Conservation (phyloP, 225 moss, liverwort and hornwort species). For the Bryum argenteum region DNA sequence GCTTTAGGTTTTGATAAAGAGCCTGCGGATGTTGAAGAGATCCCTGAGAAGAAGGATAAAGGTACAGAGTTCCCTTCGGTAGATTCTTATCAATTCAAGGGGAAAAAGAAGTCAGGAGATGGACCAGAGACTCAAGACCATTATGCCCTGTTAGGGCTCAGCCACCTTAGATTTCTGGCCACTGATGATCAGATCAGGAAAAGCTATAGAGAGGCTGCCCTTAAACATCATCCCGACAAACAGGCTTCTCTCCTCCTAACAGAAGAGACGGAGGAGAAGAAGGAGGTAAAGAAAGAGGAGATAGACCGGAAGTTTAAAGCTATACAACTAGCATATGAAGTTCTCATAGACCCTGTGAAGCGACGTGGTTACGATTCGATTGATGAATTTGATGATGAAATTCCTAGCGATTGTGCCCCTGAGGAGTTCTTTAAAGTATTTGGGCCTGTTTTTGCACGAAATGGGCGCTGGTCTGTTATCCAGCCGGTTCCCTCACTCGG, state of each 20-base stretch:
- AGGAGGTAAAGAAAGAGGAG: conserved; percentile 87
- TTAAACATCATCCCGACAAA: conserved; percentile 98
- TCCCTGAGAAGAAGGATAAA: conserved; percentile 72
- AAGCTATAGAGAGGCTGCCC: conserved; percentile 91
- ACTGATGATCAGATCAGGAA: conserved; percentile 98
- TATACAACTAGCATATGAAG: conserved; percentile 94
- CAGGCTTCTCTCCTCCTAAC: conserved; percentile 77
- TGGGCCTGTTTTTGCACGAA: conserved; percentile 87
- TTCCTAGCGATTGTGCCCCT: conserved; percentile 73
- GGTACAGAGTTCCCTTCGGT: conserved; percentile 59
- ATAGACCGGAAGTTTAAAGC: conserved; percentile 92
- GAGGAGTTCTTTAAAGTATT: conserved; percentile 89
- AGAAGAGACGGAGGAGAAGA: conserved; percentile 74
- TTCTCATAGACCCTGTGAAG: conserved; percentile 88
- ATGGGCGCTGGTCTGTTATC: conserved; percentile 83
- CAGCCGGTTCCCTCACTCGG: conserved; percentile 94
- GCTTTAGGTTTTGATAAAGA: conserved; percentile 55
- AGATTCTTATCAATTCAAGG: conserved; percentile 91
- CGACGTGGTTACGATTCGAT: conserved; percentile 87
- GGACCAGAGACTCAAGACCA: conserved; percentile 92
- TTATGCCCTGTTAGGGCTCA: conserved; percentile 81
- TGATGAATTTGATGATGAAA: conserved; percentile 98
- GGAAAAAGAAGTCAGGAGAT: conserved; percentile 77
- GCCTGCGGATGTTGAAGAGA: conserved; percentile 44
- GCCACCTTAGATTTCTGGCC: conserved; percentile 88